These are phyloP conservation scores for Magnusiomyces fungicola DNA, from an alignment of 1,139 yeast genomes.

Conservation along the genomic window DNA sequence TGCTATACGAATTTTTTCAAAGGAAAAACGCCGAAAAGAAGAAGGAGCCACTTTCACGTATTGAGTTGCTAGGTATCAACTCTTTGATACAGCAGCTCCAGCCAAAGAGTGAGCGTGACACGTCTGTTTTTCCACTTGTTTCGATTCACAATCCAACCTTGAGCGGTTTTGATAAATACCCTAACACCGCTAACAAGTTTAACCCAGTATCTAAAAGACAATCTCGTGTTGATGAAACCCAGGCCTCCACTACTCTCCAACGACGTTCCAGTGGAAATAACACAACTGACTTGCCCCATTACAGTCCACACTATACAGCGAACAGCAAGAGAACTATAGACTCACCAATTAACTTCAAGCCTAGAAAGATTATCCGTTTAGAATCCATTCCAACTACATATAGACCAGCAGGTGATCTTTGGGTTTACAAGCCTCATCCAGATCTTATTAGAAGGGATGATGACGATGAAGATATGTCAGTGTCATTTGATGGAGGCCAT, in stretches of 20 bases:
- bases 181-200: constrained; percentile 1
- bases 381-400: constrained; percentile 5
- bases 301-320: neutral
- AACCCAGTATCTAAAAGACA: neutral
- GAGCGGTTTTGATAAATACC: constrained; percentile 1
- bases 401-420: constrained; percentile 1
- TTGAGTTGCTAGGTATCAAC: constrained; percentile 12
- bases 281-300: neutral
- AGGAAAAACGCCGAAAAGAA: constrained; percentile 10
- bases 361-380: neutral
- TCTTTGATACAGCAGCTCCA: constrained; percentile 3
- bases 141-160: constrained; percentile 3
- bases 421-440: neutral
- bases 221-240: neutral
- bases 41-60: constrained; percentile 6
- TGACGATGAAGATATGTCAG: neutral
- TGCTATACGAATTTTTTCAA: constrained; percentile 12
- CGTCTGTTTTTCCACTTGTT: neutral
- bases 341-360: neutral
- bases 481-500: no score
- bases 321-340: neutral
- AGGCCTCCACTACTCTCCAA: neutral
- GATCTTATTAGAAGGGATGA: constrained; percentile 1
- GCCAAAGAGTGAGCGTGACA: neutral
- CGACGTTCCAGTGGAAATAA: neutral